Evolutionary conservation across 2,329 filamentous ascomycete genomes (phyloP).

Genomic region (Coleophoma eucalyptorum): DNA sequence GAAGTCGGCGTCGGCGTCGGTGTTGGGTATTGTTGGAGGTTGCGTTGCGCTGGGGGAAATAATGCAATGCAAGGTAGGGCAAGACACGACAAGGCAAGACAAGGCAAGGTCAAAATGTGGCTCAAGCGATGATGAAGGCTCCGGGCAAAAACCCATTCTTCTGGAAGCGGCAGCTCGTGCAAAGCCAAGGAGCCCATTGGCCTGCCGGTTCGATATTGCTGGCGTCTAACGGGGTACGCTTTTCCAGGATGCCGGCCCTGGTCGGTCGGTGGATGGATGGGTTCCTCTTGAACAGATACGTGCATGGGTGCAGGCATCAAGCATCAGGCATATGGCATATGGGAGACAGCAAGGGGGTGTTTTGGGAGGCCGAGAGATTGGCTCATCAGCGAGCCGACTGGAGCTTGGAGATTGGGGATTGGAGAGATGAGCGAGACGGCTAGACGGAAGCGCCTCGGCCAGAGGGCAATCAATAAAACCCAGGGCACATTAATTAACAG

Average conservation of each 20-base stretch:
- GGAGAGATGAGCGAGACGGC: not conserved
- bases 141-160: conserved; percentile 23
- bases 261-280: too few relatives aligned
- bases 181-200: conserved; percentile 12
- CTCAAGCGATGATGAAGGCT: conserved; percentile 25
- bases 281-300: conserved; percentile 1
- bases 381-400: conserved; percentile 3
- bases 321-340: not conserved
- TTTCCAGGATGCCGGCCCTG: conserved; percentile 12
- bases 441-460: too few relatives aligned
- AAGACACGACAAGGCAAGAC: conserved; percentile 5
- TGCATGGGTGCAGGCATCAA: not conserved
- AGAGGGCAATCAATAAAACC: too few relatives aligned
- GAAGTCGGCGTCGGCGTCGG: too few relatives aligned
- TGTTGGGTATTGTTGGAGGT: conserved; percentile 3
- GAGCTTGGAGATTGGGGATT: not conserved
- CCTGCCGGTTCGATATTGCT: conserved; percentile 9
- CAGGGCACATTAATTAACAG: too few relatives aligned
- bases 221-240: conserved; percentile 14
- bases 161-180: conserved; percentile 26
- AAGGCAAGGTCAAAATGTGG: conserved; percentile 16
- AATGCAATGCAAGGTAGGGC: conserved; percentile 1
- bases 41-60: not conserved
- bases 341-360: conserved; percentile 15
- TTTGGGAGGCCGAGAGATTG: conserved; percentile 14